phyloP scores from a whole-genome alignment of 2,329 filamentous ascomycete genomes.

The Exophiala viscosa region DNA sequence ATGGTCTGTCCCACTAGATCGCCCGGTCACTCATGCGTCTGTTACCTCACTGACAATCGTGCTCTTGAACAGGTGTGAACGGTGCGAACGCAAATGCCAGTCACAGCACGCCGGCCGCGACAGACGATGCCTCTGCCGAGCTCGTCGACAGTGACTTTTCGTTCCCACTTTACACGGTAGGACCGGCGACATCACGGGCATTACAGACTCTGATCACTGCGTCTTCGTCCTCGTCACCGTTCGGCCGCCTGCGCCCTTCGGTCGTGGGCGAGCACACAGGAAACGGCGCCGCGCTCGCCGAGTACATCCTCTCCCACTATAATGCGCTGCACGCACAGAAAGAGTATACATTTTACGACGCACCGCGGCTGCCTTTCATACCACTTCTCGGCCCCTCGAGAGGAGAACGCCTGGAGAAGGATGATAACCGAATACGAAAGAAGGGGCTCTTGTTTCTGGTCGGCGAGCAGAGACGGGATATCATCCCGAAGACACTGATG shows the following conservation, averaged over 20 bases:
- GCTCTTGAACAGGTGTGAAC: conserved; percentile 1
- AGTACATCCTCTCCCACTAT: conserved; percentile 77
- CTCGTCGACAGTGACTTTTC: conserved; percentile 10
- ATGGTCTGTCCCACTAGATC: conserved; percentile 19
- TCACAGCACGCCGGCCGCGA: not conserved
- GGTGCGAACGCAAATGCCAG: not conserved
- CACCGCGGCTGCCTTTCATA: conserved; percentile 25
- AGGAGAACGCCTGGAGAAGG: conserved; percentile 18
- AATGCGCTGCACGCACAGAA: conserved; percentile 34
- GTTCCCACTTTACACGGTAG: conserved; percentile 46
- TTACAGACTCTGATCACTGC: conserved; percentile 52
- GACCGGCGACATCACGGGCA: conserved; percentile 58
- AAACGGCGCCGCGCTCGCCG: conserved; percentile 74
- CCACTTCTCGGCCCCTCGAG: conserved; percentile 28
- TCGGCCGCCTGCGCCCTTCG: conserved; percentile 44
- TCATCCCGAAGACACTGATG: conserved; percentile 80
- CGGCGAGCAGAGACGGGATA: conserved; percentile 82
- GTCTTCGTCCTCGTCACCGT: conserved; percentile 29
- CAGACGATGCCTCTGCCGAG: not conserved
- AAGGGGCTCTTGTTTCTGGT: conserved; percentile 77
- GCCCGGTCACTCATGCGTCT: not conserved
- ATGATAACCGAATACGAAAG: conserved; percentile 26
- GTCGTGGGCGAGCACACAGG: conserved; percentile 79
- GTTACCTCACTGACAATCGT: not conserved
- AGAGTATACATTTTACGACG: conserved; percentile 16